Evolutionary conservation across 192 early-diverging fungal genomes (phyloP), one percentile per base, ranked within the genome.

Genomic region (Podila epicladia): DNA sequence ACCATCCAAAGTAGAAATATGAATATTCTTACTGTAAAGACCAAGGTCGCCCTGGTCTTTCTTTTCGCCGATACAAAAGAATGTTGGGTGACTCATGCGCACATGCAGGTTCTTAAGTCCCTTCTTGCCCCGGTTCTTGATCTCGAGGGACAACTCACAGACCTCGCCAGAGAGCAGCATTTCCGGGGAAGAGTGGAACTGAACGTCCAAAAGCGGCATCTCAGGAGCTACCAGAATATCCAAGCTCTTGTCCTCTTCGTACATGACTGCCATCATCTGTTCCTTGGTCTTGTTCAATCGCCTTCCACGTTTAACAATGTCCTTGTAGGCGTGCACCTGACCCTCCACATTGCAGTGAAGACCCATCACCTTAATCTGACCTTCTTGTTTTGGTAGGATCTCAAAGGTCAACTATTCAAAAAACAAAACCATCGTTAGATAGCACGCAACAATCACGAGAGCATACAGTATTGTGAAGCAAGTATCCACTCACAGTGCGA

Each of bases 41-140:
- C 87, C 72, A 62, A 89, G 85, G 15, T 87, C 70, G 20, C 70
- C 72, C 19, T 82, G 67, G 32, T 83, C 85, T 57, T 71, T 71
- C 48, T 85, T 83, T 41, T 82, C 71, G 33, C 93, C 94, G 38
- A 96, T 75, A 58, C 87, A 89, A 72, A 97, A 94, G 72, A 98
- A 98, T 7, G 91, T 91, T 0, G 95, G 94, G 72, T 98, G 97
- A 58, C 93, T 96, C 33, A 92, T 87, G 82, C 95, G 92, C 17
- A 97, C 75, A 17, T 87, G 83, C 37, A 98, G 72, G 62, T 87
- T 88, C 17, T 85, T 88, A 32, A 98, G 78, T 7, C 94, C 91
- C 7, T 86, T 87, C 65, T 90, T 82, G 17, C 97, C 96, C 35
- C 91, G 90, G 84, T 99, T 99, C 37, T 87, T 93, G 19, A 99